Evolutionary conservation across 176 grass and related monocot genomes (phyloP).

Genomic region (Rhynchospora breviuscula): DNA sequence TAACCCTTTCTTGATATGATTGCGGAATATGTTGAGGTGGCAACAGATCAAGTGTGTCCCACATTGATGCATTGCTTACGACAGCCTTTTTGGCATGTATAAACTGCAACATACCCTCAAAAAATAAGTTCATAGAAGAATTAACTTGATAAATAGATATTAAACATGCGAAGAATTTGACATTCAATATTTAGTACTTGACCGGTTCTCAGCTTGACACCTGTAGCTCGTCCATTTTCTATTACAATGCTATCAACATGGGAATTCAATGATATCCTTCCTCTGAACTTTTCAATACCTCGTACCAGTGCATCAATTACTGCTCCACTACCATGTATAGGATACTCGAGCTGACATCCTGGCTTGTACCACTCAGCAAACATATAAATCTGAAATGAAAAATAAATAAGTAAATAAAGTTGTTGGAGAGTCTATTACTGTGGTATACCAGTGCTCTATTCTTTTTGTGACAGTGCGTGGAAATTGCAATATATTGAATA

Average conservation of each 20-base stretch:
- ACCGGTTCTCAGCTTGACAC: slow-evolving; percentile 77
- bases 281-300: slow-evolving; percentile 69
- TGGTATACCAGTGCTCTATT: neutral
- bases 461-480: neutral
- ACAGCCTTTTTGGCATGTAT: slow-evolving; percentile 88
- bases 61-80: slow-evolving; percentile 90
- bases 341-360: slow-evolving; percentile 86
- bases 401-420: slow-evolving; percentile 34
- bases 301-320: slow-evolving; percentile 78
- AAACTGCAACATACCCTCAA: slow-evolving; percentile 37
- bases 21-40: slow-evolving; percentile 55
- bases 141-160: neutral
- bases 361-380: slow-evolving; percentile 99
- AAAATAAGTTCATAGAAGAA: neutral
- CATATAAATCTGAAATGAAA: slow-evolving; percentile 82
- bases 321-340: slow-evolving; percentile 68
- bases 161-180: neutral
- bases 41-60: slow-evolving; percentile 82
- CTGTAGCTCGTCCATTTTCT: slow-evolving; percentile 73
- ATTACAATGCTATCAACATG: slow-evolving; percentile 78
- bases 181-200: slow-evolving; percentile 36
- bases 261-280: slow-evolving; percentile 65
- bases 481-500: neutral
- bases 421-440: neutral
- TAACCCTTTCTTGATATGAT: slow-evolving; percentile 60